Base-by-base conservation (phyloP, 2,329 filamentous ascomycete genomes). In the Xylaria multiplex region DNA sequence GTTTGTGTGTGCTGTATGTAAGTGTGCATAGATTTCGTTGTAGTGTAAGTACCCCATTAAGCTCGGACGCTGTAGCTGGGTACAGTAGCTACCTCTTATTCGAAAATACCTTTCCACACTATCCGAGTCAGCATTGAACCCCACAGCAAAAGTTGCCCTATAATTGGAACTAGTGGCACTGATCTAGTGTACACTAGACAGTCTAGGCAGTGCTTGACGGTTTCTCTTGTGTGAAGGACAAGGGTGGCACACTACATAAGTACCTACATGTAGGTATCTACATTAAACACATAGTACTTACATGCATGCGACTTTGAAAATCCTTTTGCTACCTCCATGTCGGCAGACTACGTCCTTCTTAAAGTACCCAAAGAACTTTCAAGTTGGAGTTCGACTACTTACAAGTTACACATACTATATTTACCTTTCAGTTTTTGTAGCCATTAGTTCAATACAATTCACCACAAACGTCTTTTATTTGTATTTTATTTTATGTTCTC, bases 111-210 rank as follows among this genome's bases (percentile, higher is more conserved):
- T 40, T 11, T 13, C 9, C 14, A 16, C 6, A 37, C 19, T 55
- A 43, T 22, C 22, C 37, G 9, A 55, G 46, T 46, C 49, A 54
- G 24, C 56, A 22, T 55, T 42, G 22, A 50, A 42, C 59, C 52
- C 59, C 49, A 46, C 40, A 24, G 11, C 5, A 16, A 54, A 37
- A 61, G 30, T 22, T n/a, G 43, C 43, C 54, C 50, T 56, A 56
- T 56, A 62, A 62, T 56, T 62, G 59, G 59, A 46, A 57, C 45
- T 57, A 62, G 53, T 62, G 59, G 45, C 50, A 56, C 19, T 27
- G 27, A 46, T 46, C 14, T 22, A 27, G 27, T 37, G 14, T n/a
- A 30, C 27, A 19, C 30, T 37, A 35, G 9, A 35, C 32, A 35
- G 32, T 35, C 32, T 22, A 19, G 54, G 22, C 27, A 5, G 19